Conservation (phyloP, 164 flowering plant genomes). For the Vitis cinerea region DNA sequence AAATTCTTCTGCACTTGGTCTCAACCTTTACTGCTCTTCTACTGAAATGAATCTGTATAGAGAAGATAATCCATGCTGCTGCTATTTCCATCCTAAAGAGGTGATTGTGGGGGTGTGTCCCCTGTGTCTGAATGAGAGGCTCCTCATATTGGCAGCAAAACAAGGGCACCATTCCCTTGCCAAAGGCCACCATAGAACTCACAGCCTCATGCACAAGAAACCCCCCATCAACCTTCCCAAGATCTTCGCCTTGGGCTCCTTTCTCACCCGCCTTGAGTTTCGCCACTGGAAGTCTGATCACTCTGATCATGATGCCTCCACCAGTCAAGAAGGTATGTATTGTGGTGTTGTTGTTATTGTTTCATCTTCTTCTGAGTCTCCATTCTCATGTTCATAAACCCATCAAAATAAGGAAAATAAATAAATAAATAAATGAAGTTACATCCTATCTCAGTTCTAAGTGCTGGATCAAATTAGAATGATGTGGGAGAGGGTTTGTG, state of each 20-base stretch:
- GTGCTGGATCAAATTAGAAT: too few species aligned
- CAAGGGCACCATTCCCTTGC: slow-evolving; percentile 26
- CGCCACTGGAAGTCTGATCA: slow-evolving; percentile 37
- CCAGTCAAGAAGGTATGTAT: slow-evolving; percentile 64
- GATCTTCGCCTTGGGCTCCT: slow-evolving; percentile 59
- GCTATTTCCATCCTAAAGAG: slow-evolving; percentile 67
- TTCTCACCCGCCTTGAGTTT: slow-evolving; percentile 57
- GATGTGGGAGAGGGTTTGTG: too few species aligned
- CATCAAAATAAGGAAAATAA: too few species aligned
- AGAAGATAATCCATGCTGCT: slow-evolving; percentile 33
- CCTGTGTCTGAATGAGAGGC: slow-evolving; percentile 78
- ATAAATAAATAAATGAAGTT: too few species aligned
- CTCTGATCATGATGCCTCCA: slow-evolving; percentile 29
- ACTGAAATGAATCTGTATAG: slow-evolving; percentile 35
- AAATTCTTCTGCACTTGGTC: too few species aligned
- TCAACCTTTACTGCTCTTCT: too few species aligned
- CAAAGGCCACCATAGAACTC: background rate
- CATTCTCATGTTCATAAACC: too few species aligned
- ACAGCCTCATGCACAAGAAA: slow-evolving; percentile 13
- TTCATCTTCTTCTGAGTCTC: background rate
- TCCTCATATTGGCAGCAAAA: slow-evolving; percentile 61
- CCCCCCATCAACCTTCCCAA: slow-evolving; percentile 33
- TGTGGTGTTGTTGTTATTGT: background rate
- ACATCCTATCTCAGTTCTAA: too few species aligned
- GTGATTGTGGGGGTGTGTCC: slow-evolving; percentile 67